phyloP scores from a whole-genome alignment of 2,329 filamentous ascomycete species.

The Ampelomyces quisqualis region DNA sequence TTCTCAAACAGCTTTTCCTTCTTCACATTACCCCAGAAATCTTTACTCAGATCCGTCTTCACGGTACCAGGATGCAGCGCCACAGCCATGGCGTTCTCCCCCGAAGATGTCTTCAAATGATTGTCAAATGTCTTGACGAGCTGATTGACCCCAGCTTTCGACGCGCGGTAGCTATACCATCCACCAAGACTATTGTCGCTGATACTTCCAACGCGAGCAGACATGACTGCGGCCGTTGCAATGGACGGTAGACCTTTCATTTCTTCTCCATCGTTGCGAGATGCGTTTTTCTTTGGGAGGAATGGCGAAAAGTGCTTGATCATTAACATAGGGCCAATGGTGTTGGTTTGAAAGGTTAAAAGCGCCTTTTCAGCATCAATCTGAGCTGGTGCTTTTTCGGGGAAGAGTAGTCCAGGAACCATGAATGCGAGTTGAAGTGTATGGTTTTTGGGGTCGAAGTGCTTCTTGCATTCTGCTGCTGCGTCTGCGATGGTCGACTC shows the following conservation, averaged over 20 bases:
- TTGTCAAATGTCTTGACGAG: constrained; percentile 71
- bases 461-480: constrained; percentile 55
- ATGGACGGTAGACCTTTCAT: constrained; percentile 47
- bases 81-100: constrained; percentile 65
- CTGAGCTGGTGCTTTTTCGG: constrained; percentile 69
- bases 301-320: constrained; percentile 74
- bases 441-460: constrained; percentile 51
- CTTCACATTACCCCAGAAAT: constrained; percentile 68
- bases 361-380: constrained; percentile 63
- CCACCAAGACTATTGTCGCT: constrained; percentile 72
- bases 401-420: constrained; percentile 69
- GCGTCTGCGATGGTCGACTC: constrained; percentile 62
- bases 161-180: constrained; percentile 79
- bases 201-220: constrained; percentile 74
- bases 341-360: constrained; percentile 72
- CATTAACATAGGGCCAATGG: constrained; percentile 71
- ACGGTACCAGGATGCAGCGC: constrained; percentile 80
- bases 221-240: constrained; percentile 72
- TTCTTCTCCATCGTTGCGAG: constrained; percentile 5
- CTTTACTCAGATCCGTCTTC: constrained; percentile 68
- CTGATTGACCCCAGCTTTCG: constrained; percentile 73
- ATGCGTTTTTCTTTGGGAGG: constrained; percentile 58
- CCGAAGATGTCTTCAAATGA: constrained; percentile 59
- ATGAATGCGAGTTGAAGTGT: constrained; percentile 70
- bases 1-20: constrained; percentile 65